Percentiles rank a stretch among this genome's conserved stretches.
Conservation (phyloP, 768 basidiomycete species). For the Russula emetica region DNA sequence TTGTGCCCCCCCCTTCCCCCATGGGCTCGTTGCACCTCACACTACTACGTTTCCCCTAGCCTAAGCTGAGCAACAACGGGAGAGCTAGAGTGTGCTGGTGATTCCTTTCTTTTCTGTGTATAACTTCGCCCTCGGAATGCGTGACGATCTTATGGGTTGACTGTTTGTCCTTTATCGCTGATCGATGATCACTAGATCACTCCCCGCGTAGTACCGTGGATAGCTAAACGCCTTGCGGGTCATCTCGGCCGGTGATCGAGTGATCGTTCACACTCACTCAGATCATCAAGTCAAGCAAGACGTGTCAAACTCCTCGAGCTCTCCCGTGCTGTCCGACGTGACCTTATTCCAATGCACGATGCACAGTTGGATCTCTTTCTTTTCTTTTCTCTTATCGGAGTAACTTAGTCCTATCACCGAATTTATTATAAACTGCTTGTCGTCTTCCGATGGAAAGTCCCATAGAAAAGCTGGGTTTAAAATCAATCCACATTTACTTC, state of each 20-base stretch:
- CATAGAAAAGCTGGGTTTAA: background rate
- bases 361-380: background rate
- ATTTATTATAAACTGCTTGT: background rate
- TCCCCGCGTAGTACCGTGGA: too few relatives aligned
- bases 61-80: too few relatives aligned
- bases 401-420: background rate
- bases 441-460: too few relatives aligned
- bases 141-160: background rate
- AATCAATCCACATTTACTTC: background rate
- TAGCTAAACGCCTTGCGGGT: too few relatives aligned
- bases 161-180: background rate
- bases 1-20: slow-evolving; percentile 24
- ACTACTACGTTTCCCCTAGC: too few relatives aligned
- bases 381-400: background rate
- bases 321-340: background rate
- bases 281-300: too few relatives aligned
- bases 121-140: background rate
- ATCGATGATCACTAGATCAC: too few relatives aligned
- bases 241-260: too few relatives aligned
- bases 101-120: background rate
- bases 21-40: background rate
- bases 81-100: background rate
- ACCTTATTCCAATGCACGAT: background rate
- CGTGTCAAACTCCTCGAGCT: too few relatives aligned
- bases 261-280: too few relatives aligned